phyloP scores from a whole-genome alignment of 1,284 basidiomycete genomes.

The Irpex rosettiformis region DNA sequence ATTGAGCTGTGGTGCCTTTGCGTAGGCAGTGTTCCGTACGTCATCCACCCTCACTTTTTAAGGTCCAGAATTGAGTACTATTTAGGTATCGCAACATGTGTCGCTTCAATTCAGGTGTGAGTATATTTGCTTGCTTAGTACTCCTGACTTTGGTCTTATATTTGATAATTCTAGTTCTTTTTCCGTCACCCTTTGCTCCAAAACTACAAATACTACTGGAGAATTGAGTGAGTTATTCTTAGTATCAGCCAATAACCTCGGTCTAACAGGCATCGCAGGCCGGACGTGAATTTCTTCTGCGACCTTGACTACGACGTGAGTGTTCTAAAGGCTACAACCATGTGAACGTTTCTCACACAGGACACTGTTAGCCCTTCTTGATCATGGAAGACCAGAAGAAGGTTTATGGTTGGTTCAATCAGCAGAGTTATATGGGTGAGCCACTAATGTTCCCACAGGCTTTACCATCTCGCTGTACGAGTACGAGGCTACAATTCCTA shows the following conservation, averaged over 20 bases:
- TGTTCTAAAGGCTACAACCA: neutral
- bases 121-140: slow-evolving; percentile 22
- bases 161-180: slow-evolving; percentile 88
- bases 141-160: too few species aligned
- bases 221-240: slow-evolving; percentile 51
- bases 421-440: too few species aligned
- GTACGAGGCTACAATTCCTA: slow-evolving; percentile 63
- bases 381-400: slow-evolving; percentile 88
- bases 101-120: slow-evolving; percentile 89
- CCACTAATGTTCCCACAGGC: slow-evolving; percentile 25
- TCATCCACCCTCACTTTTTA: slow-evolving; percentile 24
- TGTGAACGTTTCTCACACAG: neutral
- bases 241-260: neutral
- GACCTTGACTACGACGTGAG: slow-evolving; percentile 31
- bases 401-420: slow-evolving; percentile 63
- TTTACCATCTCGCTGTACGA: slow-evolving; percentile 69
- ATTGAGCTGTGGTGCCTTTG: neutral
- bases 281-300: slow-evolving; percentile 32
- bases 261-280: slow-evolving; percentile 15
- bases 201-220: slow-evolving; percentile 92
- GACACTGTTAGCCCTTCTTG: slow-evolving; percentile 78
- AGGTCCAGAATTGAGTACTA: slow-evolving; percentile 4
- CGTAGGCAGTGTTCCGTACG: slow-evolving; percentile 60
- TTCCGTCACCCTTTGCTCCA: slow-evolving; percentile 78
- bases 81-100: slow-evolving; percentile 86